These are phyloP conservation scores for Sclerotinia glacialis DNA, from an alignment of 2,329 filamentous ascomycete genomes.

Conservation along the genomic window DNA sequence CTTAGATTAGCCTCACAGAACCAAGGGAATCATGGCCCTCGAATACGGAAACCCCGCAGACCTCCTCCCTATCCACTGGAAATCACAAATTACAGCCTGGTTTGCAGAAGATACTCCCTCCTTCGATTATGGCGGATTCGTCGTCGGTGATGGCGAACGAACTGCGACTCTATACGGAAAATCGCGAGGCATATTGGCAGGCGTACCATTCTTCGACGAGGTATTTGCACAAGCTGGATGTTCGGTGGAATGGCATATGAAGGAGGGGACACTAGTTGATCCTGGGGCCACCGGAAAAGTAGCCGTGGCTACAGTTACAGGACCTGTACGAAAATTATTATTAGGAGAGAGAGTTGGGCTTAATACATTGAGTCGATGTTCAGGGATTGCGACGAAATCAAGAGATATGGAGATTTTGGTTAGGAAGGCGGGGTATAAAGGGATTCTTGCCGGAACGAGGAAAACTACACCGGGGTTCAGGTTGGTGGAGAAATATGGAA, in stretches of 20 bases:
- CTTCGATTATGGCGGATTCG: conserved; percentile 96
- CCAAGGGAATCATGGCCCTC: conserved; percentile 32
- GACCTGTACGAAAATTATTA: conserved; percentile 72
- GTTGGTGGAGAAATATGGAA: conserved; percentile 96
- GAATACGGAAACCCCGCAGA: conserved; percentile 60
- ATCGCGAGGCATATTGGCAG: conserved; percentile 77
- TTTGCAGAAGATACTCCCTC: conserved; percentile 94
- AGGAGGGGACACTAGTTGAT: conserved; percentile 69
- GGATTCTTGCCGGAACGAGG: conserved; percentile 86
- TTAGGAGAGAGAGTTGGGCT: conserved; percentile 92
- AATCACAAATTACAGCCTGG: conserved; percentile 76
- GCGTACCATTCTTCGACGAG: conserved; percentile 92
- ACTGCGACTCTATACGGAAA: conserved; percentile 68
- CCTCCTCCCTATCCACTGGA: conserved; percentile 83
- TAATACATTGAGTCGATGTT: conserved; percentile 87
- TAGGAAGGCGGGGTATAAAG: conserved; percentile 68
- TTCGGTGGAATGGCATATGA: conserved; percentile 82
- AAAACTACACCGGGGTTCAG: conserved; percentile 97
- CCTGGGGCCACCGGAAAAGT: conserved; percentile 52
- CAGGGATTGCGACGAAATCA: conserved; percentile 77
- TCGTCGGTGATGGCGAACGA: conserved; percentile 71
- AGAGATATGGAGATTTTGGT: conserved; percentile 54
- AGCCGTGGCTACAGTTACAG: conserved; percentile 75
- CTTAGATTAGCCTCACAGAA: neutral
- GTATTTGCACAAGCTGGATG: conserved; percentile 88